Conservation (phyloP, 2,329 filamentous ascomycete species). For the Venturia asperata region DNA sequence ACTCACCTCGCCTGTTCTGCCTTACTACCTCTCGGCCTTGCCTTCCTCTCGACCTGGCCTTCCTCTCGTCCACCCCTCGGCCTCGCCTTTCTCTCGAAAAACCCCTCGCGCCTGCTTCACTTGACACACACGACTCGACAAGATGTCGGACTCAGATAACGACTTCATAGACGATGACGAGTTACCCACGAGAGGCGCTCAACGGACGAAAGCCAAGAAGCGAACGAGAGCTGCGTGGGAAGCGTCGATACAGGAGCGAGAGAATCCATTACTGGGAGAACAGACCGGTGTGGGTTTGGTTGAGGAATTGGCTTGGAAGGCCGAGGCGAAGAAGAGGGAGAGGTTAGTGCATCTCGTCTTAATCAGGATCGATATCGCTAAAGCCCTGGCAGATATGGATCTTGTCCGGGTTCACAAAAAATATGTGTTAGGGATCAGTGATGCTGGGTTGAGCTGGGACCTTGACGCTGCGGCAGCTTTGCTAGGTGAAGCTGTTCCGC, state of each 20-base stretch:
- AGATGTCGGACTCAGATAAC: conserved; percentile 67
- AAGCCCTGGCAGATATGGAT: conserved; percentile 5
- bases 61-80: background rate
- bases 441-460: background rate
- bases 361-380: background rate
- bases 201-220: conserved; percentile 39
- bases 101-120: conserved; percentile 4
- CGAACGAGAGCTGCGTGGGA: conserved; percentile 26
- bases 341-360: conserved; percentile 38
- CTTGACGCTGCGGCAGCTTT: background rate
- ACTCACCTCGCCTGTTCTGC: background rate
- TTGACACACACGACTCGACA: conserved; percentile 16
- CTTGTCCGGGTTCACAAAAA: background rate
- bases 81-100: too few relatives aligned
- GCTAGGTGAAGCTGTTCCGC: background rate
- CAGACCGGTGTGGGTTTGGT: conserved; percentile 69
- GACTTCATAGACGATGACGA: conserved; percentile 59
- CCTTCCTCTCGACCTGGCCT: conserved; percentile 16
- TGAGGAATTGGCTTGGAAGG: conserved; percentile 60
- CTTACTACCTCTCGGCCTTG: conserved; percentile 15
- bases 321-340: conserved; percentile 77
- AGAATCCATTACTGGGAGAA: conserved; percentile 51
- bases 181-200: conserved; percentile 22
- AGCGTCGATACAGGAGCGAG: conserved; percentile 16
- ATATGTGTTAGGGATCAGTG: background rate